Evolutionary conservation across 306 rosid genomes (phyloP), one percentile per base, ranked within the genome.

Genomic region (Cercis canadensis): DNA sequence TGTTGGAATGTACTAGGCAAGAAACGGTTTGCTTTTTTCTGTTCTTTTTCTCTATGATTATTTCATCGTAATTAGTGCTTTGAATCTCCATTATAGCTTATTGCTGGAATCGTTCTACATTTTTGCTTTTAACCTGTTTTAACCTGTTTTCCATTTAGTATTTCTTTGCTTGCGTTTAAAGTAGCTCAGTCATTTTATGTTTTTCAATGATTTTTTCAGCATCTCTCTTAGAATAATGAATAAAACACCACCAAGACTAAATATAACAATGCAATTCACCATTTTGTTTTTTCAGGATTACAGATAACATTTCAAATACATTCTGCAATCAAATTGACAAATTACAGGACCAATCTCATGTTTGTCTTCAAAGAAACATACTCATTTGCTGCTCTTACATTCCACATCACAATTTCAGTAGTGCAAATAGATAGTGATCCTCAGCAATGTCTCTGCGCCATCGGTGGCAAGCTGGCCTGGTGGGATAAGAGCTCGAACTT

Each of bases 371-470:
- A 56, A 16, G 16, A 55, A 73, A 55, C 45, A 50, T 33, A 63
- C 65, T 74, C 57, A 24, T 1, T 58, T 4, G 24, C 47, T 66
- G 13, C 16, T 66, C 44, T 52, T 31, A 55, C 34, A 49, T 31
- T 68, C 47, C 67, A 47, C 66, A 13, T 13, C 18, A 37, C 57
- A 55, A 62, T 65, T 62, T 81, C 59, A 89, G 74, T 91, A 86
- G 57, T 51, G 88, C 58, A 90, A 71, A 83, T 87, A 82, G 8
- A 88, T 62, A 45, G 70, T 73, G 51, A 93, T 62, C 86, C 97
- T 88, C 43, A 90, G 74, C 89, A 93, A 70, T 19, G 98, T 87
- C 79, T 90, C 97, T n/a, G 92, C 89, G 52, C 97, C 99, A 76
- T 94, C 97, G 13, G 81, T 80, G 49, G 92, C 75, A 53, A 82